Evolutionary conservation across 768 basidiomycete genomes (phyloP), one percentile per base, ranked within the genome.

Genomic region (Naganishia vaughanmartiniae): DNA sequence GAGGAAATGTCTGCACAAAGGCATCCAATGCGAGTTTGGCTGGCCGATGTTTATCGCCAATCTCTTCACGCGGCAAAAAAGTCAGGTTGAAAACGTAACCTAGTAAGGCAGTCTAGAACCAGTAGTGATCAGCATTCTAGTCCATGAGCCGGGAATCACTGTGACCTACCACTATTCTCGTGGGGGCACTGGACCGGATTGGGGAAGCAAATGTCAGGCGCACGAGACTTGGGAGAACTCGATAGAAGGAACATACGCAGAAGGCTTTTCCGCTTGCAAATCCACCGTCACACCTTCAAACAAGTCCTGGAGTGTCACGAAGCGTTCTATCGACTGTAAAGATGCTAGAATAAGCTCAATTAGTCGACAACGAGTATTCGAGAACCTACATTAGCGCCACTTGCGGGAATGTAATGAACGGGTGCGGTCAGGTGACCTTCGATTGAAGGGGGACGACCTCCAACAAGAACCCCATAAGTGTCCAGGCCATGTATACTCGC

Each of bases 41-140:
- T 26, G n/a, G 30, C 17, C 39, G 60, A 42, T 63, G 60, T 10
- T 63, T 39, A 3, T 63, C 14, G 30, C 60, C 60, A 26, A 63
- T 63, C 39, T 63, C 28, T 63, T 63, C 24, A 10, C n/a, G 39
- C 12, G 60, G 21, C 42, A 63, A 30, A n/a, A 63, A 63, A 15
- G 60, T 63, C 39, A 63, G 28, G n/a, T 30, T 45, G 60, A 63
- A 63, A 24, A 63, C 60, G 60, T 63, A 63, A 24, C 39, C 60
- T 26, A 63, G 42, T 12, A 63, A 26, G n/a, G 42, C 36, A 11
- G 39, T 34, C 60, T 63, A 19, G 6, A 30, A n/a, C 4, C 1
- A 42, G 42, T 0, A 4, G 7, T 24, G 12, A 45, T n/a, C 24
- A 42, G 12, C 15, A 19, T 9, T 17, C 4, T 36, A 28, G 4